A percentile compares a stretch with the other conserved stretches of the same genome.
These are phyloP conservation scores for Voacanga thouarsii DNA, from an alignment of 257 asterid species.

Conservation along the genomic window DNA sequence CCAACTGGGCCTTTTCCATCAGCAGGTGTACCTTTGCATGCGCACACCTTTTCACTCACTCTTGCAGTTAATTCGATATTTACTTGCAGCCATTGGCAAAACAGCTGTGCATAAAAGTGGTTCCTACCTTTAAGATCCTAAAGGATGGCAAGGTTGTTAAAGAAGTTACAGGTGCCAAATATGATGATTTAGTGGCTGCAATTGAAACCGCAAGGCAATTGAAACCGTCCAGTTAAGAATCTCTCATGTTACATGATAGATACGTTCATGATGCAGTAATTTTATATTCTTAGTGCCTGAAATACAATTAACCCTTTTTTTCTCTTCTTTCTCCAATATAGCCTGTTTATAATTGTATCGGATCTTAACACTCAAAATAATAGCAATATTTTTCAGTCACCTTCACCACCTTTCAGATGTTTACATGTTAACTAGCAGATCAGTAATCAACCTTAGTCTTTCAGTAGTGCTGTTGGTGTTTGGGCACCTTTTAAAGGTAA, in stretches of 20 bases:
- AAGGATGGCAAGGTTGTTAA: constrained; percentile 60
- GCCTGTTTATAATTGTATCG: background rate
- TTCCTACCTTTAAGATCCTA: constrained; percentile 88
- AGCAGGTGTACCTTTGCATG: background rate
- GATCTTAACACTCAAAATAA: background rate
- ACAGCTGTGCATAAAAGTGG: constrained; percentile 87
- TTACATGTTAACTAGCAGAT: background rate
- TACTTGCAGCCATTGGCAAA: constrained; percentile 67
- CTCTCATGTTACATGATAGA: background rate
- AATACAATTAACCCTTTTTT: background rate
- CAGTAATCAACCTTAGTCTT: background rate
- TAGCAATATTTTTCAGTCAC: background rate
- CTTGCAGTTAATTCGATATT: constrained; percentile 5
- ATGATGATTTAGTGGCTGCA: constrained; percentile 61
- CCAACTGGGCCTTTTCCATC: background rate
- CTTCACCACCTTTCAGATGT: background rate
- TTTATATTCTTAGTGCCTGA: background rate
- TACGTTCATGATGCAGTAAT: background rate
- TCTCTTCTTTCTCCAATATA: background rate
- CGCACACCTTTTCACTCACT: constrained; percentile 4
- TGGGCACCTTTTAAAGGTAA: background rate
- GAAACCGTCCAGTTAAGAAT: background rate
- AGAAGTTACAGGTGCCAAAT: constrained; percentile 86
- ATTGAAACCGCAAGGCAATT: constrained; percentile 45
- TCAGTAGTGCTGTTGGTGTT: background rate